Evolutionary conservation across 1,139 yeast genomes (phyloP), one percentile per base, ranked within the genome.

Genomic region (Kodamaea ohmeri): DNA sequence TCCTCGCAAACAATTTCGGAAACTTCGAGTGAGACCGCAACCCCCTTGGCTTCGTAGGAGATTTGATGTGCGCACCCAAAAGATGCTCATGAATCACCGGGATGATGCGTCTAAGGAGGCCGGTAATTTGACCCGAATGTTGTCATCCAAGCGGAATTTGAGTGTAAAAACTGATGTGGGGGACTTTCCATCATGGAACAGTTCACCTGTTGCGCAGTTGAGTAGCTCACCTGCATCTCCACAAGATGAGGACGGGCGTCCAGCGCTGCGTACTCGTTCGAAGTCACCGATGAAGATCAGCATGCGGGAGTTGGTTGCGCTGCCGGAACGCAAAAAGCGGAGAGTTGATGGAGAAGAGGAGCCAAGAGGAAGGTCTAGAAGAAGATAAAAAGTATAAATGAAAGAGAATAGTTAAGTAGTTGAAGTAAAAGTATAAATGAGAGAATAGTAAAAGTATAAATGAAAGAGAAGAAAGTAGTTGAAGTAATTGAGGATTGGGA

Each of bases 221-320:
- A 26, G 18, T 28, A 36, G 12, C 34, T 5, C 15, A n/a, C n/a
- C n/a, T n/a, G n/a, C n/a, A n/a, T n/a, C n/a, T n/a, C n/a, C n/a
- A 11, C 7, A 13, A 4, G 44, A n/a, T 25, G 40, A 34, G 25
- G 71, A 61, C 35, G 29, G 17, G n/a, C 52, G 52, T 13, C 73
- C 73, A 2, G 70, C 74, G 1, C 49, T 54, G 14, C 44, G 74
- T 36, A 70, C 74, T 1, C 48, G 75, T 36, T 67, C 73, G 2
- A 66, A 65, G 44, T 68, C 74, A 1, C 75, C 75, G 0, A 46
- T 68, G 42, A 69, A 69, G 44, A 52, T 60, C 35, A 54, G 61
- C 25, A 47, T 66, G 34, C 49, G 51, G 31, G 68, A 67, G 33
- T 49, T 65, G 5, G 38, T 60, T 6, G 43, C 52, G 9, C 46